phyloP scores from a whole-genome alignment of 1,139 yeast genomes.

The Protomyces inundatus region DNA sequence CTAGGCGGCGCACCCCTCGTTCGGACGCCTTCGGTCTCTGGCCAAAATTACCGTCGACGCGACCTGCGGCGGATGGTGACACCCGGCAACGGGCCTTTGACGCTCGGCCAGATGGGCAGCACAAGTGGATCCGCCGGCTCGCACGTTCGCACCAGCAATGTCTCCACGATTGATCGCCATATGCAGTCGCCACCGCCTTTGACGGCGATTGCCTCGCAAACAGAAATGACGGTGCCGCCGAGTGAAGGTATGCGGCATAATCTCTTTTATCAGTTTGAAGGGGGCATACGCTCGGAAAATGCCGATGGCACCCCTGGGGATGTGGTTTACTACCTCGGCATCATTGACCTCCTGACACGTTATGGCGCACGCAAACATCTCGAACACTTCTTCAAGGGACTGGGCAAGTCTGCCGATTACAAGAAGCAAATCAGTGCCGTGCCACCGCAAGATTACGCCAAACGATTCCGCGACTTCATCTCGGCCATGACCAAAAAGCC shows the following conservation, averaged over 20 bases:
- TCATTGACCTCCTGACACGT: conserved; percentile 87
- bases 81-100: conserved; percentile 32
- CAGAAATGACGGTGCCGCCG: conserved; percentile 3
- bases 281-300: conserved; percentile 78
- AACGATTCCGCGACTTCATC: conserved; percentile 74
- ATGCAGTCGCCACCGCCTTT: not conserved
- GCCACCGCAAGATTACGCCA: conserved; percentile 87
- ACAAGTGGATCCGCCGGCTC: not conserved
- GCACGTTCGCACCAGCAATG: not conserved
- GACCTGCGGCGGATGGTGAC: conserved; percentile 28
- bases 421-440: conserved; percentile 75
- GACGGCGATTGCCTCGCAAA: not conserved
- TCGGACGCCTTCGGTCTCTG: conserved; percentile 40
- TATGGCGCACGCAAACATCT: conserved; percentile 70
- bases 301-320: conserved; percentile 56
- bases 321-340: conserved; percentile 81
- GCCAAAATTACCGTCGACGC: conserved; percentile 34
- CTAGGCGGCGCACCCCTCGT: conserved; percentile 34
- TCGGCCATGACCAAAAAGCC: conserved; percentile 31
- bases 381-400: conserved; percentile 80
- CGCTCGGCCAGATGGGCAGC: conserved; percentile 11
- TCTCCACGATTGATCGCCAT: not conserved
- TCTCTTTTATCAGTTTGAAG: conserved; percentile 73
- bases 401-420: conserved; percentile 50
- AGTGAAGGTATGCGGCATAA: conserved; percentile 39